Evolutionary conservation across 495 filamentous ascomycete genomes (phyloP), one percentile per base, ranked within the genome.

Genomic region (Penicillium diatomitis): DNA sequence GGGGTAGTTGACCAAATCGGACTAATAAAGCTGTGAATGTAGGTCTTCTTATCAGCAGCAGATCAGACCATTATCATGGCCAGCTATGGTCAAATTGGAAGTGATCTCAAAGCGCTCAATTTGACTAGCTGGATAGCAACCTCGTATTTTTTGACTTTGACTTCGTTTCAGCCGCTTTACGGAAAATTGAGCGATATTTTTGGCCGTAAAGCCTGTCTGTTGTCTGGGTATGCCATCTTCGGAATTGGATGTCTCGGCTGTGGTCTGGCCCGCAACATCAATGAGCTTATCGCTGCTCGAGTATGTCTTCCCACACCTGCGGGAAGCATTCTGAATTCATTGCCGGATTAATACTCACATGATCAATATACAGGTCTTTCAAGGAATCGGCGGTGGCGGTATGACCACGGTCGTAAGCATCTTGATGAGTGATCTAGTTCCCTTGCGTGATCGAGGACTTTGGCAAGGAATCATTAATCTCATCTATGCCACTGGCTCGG

Each of bases 391-490:
- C 8, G 89, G 87, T 20, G 88, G 86, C 29, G 89, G 88, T 20
- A 91, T 94, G 87, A 88, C 83, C 3, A 84, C 84, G 4, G 80
- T 92, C 43, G 85, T 85, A 38, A 80, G 69, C 47, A 91, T 95
- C 44, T 64, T 95, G 32, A 64, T 95, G 49, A 85, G 79, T 44
- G 89, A 95, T 61, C 74, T 90, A 11, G 76, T 94, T 4, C 74
- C 86, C 6, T 70, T 95, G 44, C 73, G 85, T n/a, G 81, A 90
- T 45, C 65, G 88, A 52, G 88, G 86, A 4, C 72, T 84, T 8
- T 94, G 84, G 79, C 88, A 94, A 62, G 87, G 88, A 12, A 78
- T 90, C 41, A 72, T 91, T 55, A 94, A 92, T 56, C 81, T 92
- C 59, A 75, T 92, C 40, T 91, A 75, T 57, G 82, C 87, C 2